A percentile compares a stretch with the other conserved stretches of the same genome.
Evolutionary conservation across 495 filamentous ascomycete species (phyloP).

Genomic region (Articulospora tetracladia): DNA sequence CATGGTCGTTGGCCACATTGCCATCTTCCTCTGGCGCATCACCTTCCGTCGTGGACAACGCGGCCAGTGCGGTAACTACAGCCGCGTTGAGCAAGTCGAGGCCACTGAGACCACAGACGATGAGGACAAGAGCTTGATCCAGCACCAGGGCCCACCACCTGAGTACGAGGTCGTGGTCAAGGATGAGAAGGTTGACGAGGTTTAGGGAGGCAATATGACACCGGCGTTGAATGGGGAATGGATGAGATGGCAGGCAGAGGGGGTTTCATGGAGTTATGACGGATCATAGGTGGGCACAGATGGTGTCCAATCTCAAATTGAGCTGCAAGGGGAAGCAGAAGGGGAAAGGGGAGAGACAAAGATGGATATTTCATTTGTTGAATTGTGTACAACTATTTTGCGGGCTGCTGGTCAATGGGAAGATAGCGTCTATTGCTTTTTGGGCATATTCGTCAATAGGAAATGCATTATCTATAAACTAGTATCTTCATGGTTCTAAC

Average conservation of each 20-base stretch:
- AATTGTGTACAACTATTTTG: no score
- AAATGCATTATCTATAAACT: no score
- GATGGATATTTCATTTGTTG: no score
- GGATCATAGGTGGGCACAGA: no score
- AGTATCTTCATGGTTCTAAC: no score
- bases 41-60: constrained; percentile 26
- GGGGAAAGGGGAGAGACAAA: no score
- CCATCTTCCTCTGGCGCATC: constrained; percentile 41
- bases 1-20: constrained; percentile 45
- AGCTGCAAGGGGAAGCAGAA: no score
- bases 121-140: constrained; percentile 18
- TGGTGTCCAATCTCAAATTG: no score
- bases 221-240: not conserved
- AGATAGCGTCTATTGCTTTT: no score
- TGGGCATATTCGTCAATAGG: no score
- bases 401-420: no score
- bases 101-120: constrained; percentile 9
- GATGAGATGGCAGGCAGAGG: not conserved
- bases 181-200: constrained; percentile 18
- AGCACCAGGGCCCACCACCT: constrained; percentile 22
- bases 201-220: not conserved
- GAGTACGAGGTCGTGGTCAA: constrained; percentile 19
- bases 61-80: constrained; percentile 3
- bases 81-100: constrained; percentile 15
- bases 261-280: not conserved